A percentile compares a stretch with the other conserved stretches of the same genome.
Conservation (phyloP, 371 early-diverging fungal genomes). For the Actinomortierella ambigua region DNA sequence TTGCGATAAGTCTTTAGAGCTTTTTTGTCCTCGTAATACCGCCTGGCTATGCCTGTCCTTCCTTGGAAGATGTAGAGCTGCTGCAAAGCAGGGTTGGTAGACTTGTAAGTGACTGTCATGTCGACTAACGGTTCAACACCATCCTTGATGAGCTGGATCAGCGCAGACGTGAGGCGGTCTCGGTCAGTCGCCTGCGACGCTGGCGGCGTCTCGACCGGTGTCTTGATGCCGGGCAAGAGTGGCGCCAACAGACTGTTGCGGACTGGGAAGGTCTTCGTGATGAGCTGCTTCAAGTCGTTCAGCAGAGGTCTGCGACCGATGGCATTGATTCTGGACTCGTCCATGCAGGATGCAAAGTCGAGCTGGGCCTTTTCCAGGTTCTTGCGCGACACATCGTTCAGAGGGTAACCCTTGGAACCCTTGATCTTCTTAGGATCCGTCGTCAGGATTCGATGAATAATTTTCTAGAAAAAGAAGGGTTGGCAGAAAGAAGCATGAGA, state of each 20-base stretch:
- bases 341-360: constrained; percentile 62
- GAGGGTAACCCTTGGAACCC: constrained; percentile 45
- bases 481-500: too few relatives aligned
- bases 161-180: constrained; percentile 11
- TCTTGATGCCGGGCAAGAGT: not conserved
- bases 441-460: constrained; percentile 30
- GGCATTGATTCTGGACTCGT: constrained; percentile 52
- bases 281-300: constrained; percentile 48
- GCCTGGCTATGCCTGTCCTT: constrained; percentile 59
- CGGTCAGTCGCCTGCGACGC: constrained; percentile 1
- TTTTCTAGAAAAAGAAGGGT: too few relatives aligned
- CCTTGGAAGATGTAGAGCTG: constrained; percentile 53
- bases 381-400: constrained; percentile 46
- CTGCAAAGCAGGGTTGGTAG: constrained; percentile 52
- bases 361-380: constrained; percentile 56
- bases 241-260: constrained; percentile 3
- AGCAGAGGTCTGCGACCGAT: constrained; percentile 53
- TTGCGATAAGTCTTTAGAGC: constrained; percentile 41
- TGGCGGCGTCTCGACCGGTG: not conserved
- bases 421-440: constrained; percentile 3
- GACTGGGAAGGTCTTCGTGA: constrained; percentile 30
- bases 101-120: constrained; percentile 50
- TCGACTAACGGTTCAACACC: constrained; percentile 40
- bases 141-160: constrained; percentile 21
- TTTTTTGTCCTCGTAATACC: constrained; percentile 57